Evolutionary conservation across 805 yeast genomes (phyloP), one percentile per base, ranked within the genome.

Genomic region (Cyberlindnera misumaiensis): DNA sequence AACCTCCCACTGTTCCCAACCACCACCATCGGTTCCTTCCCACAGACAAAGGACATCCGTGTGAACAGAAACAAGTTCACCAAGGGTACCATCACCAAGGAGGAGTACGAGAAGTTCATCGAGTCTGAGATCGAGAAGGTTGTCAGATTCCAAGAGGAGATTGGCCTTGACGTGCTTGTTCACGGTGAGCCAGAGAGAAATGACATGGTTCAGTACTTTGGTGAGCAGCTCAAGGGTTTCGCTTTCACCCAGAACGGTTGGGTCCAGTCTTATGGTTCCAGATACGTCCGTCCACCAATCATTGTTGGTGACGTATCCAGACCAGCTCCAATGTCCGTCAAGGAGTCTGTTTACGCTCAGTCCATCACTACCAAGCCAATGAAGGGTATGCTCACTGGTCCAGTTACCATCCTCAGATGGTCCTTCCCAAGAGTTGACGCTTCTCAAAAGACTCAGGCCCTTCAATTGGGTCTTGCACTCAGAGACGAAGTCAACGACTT

Each of bases 121-220:
- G 86, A 93, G 75, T 74, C 87, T 73, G 97, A 93, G 78, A 93
- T 93, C 57, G 90, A 84, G 67, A 81, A 74, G 47, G 97, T 90
- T 62, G 85, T 93, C 71, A 83, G 87, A 76, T 93, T 93, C 94
- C 99, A 93, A 78, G 98, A 93, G 75, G 96, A 93, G 68, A 80
- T 90, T 62, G 99, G 95, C 57, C 80, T 93, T 60, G 99, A 93
- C 65, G 97, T 93, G 58, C 76, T 90, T 58, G 99, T 93, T 53
- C 98, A 93, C 73, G 99, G 99, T 77, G 99, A 93, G 77, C 98
- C 99, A 70, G 98, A 93, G 81, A 85, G 99, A 81, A 93, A 93
- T 76, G 99, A 93, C 76, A 93, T 93, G 99, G 98, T 93, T 62
- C 98, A 93, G 78, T 93, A 90, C 83, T 93, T 93, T 55, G 99